Conservation (phyloP, 257 asterid genomes). For the Forsythia viridissima region DNA sequence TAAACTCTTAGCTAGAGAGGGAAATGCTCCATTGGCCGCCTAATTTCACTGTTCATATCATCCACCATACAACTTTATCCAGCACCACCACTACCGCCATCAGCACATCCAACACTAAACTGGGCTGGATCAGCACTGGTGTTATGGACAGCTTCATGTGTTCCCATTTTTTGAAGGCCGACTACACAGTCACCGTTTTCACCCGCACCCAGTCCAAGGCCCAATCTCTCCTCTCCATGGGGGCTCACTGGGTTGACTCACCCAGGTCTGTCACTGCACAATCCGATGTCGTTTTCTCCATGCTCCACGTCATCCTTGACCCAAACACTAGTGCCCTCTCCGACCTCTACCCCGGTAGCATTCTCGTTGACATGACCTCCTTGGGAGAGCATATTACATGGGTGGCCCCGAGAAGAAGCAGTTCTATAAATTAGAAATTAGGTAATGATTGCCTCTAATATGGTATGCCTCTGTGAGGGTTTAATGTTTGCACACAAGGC, state of each 20-base stretch:
- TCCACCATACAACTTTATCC: too few relatives aligned
- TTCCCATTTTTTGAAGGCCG: conserved; percentile 80
- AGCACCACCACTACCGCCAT: too few relatives aligned
- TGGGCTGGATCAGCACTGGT: conserved; percentile 95
- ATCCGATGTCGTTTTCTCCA: conserved; percentile 84
- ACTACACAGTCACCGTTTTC: conserved; percentile 72
- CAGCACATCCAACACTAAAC: conserved; percentile 58
- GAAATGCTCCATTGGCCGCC: too few relatives aligned
- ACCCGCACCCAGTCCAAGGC: conserved; percentile 90
- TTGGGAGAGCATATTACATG: conserved; percentile 81
- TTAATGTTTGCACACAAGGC: conserved; percentile 78
- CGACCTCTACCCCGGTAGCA: conserved; percentile 67
- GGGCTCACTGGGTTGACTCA: conserved; percentile 80
- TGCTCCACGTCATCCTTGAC: conserved; percentile 76
- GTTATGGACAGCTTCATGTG: conserved; percentile 95
- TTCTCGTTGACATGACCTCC: conserved; percentile 54
- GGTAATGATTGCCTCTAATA: conserved; percentile 65
- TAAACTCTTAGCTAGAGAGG: too few relatives aligned
- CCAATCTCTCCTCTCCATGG: conserved; percentile 66
- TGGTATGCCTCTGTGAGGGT: conserved; percentile 94
- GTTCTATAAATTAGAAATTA: conserved; percentile 79
- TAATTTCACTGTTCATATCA: too few relatives aligned
- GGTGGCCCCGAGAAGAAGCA: conserved; percentile 94
- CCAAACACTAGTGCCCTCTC: conserved; percentile 68
- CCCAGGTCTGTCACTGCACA: conserved; percentile 79